Conservation (phyloP, 2,329 filamentous ascomycete species). For the Ophiostoma populinum region DNA sequence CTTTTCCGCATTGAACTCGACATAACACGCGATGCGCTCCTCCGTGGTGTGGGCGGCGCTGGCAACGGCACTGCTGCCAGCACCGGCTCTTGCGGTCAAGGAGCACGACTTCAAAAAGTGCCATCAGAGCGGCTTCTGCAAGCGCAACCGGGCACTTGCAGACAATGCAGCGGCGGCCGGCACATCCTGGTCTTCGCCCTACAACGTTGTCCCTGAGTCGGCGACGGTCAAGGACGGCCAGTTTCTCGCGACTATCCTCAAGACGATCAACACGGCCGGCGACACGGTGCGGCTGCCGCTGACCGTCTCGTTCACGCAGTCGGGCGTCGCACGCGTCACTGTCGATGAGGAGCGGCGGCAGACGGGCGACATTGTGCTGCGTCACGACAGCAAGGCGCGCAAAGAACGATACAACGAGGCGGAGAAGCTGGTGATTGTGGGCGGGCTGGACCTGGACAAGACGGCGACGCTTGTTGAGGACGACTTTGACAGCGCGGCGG, state of each 20-base stretch:
- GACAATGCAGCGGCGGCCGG: conserved; percentile 52
- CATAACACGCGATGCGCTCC: background rate
- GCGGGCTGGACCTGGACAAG: conserved; percentile 56
- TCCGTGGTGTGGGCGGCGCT: conserved; percentile 3
- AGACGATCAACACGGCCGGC: conserved; percentile 47
- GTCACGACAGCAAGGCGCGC: conserved; percentile 65
- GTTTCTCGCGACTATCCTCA: conserved; percentile 65
- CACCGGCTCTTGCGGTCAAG: conserved; percentile 57
- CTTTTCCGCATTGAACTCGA: background rate
- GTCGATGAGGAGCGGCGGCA: conserved; percentile 83
- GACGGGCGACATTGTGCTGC: conserved; percentile 74
- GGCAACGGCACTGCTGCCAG: conserved; percentile 5
- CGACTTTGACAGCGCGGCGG: conserved; percentile 36
- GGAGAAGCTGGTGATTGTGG: conserved; percentile 71
- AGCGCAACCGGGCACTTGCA: conserved; percentile 79
- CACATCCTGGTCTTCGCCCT: conserved; percentile 62
- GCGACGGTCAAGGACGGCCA: conserved; percentile 64
- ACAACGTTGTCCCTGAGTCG: conserved; percentile 54
- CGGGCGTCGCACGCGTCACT: conserved; percentile 70
- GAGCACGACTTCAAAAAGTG: conserved; percentile 97
- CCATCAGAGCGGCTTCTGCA: conserved; percentile 90
- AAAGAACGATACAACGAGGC: conserved; percentile 94
- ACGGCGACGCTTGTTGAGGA: conserved; percentile 57
- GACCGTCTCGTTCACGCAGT: conserved; percentile 75
- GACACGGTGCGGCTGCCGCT: conserved; percentile 67